These are phyloP conservation scores for Dipteronia sinensis DNA, from an alignment of 345 rosid genomes.

Conservation along the genomic window DNA sequence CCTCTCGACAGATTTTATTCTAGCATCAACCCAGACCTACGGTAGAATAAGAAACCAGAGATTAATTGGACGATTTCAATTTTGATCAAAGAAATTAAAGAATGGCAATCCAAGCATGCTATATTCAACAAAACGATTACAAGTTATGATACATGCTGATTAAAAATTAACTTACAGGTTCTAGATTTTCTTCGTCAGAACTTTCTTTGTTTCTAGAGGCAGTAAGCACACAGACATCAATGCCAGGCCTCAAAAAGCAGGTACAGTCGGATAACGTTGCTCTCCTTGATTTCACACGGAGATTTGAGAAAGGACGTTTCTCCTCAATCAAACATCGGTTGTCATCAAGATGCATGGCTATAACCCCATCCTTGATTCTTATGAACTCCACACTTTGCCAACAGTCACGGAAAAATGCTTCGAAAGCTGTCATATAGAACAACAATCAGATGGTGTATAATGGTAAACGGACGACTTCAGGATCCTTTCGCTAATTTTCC, in stretches of 20 bases:
- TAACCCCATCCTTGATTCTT: constrained; percentile 52
- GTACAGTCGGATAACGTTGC: constrained; percentile 67
- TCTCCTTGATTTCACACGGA: constrained; percentile 71
- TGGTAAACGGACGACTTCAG: neutral
- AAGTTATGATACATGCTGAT: neutral
- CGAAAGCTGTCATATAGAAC: constrained; percentile 63
- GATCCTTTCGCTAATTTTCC: too few species aligned
- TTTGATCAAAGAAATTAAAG: neutral
- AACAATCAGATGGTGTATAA: neutral
- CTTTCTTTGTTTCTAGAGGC: constrained; percentile 16
- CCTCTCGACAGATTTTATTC: constrained; percentile 73
- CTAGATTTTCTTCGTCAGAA: constrained; percentile 36
- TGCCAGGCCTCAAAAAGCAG: constrained; percentile 71
- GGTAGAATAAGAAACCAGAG: constrained; percentile 18
- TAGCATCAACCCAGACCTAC: constrained; percentile 83
- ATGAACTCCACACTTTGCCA: constrained; percentile 64
- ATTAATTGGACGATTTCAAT: neutral
- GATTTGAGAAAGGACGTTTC: constrained; percentile 49
- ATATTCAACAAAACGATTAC: neutral
- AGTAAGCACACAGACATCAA: constrained; percentile 73
- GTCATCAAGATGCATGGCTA: constrained; percentile 47
- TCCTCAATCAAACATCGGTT: constrained; percentile 29
- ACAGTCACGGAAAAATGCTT: constrained; percentile 54
- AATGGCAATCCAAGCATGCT: neutral
- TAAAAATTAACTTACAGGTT: constrained; percentile 40